Percentiles rank a stretch among this genome's conserved stretches.
Evolutionary conservation across 2,329 filamentous ascomycete species (phyloP).

Genomic region (Pyricularia pennisetigena): DNA sequence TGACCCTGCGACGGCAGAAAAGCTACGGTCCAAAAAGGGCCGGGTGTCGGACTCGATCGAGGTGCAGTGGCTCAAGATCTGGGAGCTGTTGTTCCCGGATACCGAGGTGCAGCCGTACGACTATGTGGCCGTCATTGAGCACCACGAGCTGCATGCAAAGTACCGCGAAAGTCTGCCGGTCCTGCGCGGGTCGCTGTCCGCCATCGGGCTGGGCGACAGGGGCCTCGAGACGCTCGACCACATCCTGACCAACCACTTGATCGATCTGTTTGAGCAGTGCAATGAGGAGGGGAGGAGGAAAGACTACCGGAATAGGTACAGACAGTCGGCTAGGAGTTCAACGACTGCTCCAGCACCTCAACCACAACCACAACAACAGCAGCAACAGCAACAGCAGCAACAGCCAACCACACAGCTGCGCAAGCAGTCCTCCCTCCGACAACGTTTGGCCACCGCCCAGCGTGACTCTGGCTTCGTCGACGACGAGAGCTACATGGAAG

Average conservation of each 20-base stretch:
- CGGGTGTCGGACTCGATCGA: constrained; percentile 5
- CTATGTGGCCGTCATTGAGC: constrained; percentile 8
- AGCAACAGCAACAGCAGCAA: background rate
- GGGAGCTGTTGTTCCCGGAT: constrained; percentile 6
- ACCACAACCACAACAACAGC: background rate
- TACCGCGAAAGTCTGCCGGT: constrained; percentile 1
- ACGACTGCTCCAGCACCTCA: background rate
- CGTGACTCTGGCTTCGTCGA: constrained; percentile 5
- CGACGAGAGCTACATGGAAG: constrained; percentile 3
- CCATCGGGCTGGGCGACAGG: constrained; percentile 1
- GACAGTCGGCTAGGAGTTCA: background rate
- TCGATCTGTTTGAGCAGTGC: constrained; percentile 8
- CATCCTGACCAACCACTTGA: constrained; percentile 8
- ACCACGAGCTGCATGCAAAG: constrained; percentile 7
- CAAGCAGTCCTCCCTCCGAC: constrained; percentile 3
- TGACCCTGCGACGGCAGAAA: constrained; percentile 2
- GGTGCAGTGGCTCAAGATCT: constrained; percentile 9
- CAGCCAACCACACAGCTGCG: constrained; percentile 3
- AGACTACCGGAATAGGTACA: constrained; percentile 7
- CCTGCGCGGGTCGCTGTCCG: background rate
- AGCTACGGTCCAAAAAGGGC: constrained; percentile 6
- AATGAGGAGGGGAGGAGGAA: constrained; percentile 7
- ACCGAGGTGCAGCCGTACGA: constrained; percentile 7
- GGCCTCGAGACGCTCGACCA: constrained; percentile 6
- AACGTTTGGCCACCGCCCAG: constrained; percentile 2